Percentiles rank a stretch among this genome's conserved stretches.
Evolutionary conservation across 257 asterid genomes (phyloP).

Genomic region (Nicotiana obtusifolia): DNA sequence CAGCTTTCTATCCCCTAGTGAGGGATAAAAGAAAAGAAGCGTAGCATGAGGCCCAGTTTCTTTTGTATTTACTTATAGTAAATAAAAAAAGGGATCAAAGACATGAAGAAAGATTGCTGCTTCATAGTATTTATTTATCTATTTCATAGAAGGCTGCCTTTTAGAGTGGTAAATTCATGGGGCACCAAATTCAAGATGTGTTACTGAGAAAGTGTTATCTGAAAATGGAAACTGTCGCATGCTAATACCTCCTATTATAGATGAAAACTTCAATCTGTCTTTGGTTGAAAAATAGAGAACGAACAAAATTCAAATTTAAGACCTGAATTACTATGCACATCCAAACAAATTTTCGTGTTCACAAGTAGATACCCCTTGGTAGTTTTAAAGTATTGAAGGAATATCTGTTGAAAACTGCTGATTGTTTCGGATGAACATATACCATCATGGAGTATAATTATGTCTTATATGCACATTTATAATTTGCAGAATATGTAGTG

Average conservation of each 20-base stretch:
- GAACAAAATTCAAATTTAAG: background rate
- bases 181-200: background rate
- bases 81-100: background rate
- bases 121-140: background rate
- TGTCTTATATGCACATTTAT: background rate
- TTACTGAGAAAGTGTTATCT: background rate
- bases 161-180: background rate
- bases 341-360: background rate
- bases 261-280: background rate
- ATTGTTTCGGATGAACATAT: background rate
- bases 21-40: too few species aligned
- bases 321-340: background rate
- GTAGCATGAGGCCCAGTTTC: background rate
- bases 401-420: background rate
- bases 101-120: background rate
- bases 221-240: background rate
- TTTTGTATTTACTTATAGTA: slow-evolving; percentile 1
- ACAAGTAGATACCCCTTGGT: background rate
- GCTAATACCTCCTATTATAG: background rate
- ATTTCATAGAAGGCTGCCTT: background rate
- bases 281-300: background rate
- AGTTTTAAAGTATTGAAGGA: background rate
- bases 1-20: background rate
- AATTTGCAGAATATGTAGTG: slow-evolving; percentile 63
- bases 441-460: background rate